Evolutionary conservation across 2,329 filamentous ascomycete genomes (phyloP), one percentile per base, ranked within the genome.

Genomic region (Colletotrichum sp.): DNA sequence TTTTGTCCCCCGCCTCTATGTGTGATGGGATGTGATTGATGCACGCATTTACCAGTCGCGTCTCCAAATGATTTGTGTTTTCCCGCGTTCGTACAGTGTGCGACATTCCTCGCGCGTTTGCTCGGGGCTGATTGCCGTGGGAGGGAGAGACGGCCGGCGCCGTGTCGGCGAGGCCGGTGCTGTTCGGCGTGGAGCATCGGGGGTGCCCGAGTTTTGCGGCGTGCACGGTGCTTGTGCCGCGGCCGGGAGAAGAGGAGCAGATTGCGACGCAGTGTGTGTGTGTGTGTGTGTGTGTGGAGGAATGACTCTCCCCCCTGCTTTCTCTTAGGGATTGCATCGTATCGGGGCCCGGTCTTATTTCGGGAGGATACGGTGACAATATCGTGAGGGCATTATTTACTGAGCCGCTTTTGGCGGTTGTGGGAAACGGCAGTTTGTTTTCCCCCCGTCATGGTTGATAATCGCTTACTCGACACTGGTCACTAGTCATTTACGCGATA

Each of bases 281-380:
- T 52, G 44, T 34, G 34, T 34, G 61, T 34, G 44, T 52, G 44
- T 52, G 44, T 52, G 44, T 52, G n/a, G 19, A 44, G 13, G 25
- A 60, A 48, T 65, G 67, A 74, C 72, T 74, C 72, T 71, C 67
- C 70, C 48, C 72, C 72, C 34, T 74, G 67, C 59, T 39, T n/a
- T 39, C 7, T 68, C 22, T 48, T 19, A 3, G 39, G 19, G 60
- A 39, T 55, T 7, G 27, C 32, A 66, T 22, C 61, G 48, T 52
- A 61, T 52, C 19, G 27, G 12, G n/a, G 44, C 44, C 44, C 71
- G 66, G 32, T 44, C 25, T 39, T 64, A 59, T 65, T 19, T 57
- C 59, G 71, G 66, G 59, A 32, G 30, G 30, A 22, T 63, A 34
- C 15, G 59, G n/a, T 63, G 11, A 71, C 44, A 25, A 57, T 55